Percentiles rank a stretch among this genome's conserved stretches.
phyloP scores from a whole-genome alignment of 2,329 filamentous ascomycete species.

The Colletotrichum phormii region DNA sequence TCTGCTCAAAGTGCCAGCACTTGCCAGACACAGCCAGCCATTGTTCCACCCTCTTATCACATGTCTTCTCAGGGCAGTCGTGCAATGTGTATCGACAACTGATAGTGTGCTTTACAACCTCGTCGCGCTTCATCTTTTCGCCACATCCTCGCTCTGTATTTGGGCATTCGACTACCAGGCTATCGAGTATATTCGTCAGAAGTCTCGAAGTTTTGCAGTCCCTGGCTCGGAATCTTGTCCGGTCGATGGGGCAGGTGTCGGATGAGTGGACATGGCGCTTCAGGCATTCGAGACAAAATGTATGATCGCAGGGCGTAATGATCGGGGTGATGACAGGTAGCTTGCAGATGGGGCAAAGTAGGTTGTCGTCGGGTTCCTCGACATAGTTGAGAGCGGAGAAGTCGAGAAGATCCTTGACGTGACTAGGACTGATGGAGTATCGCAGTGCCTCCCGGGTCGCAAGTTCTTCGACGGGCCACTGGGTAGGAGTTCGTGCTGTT shows the following conservation, averaged over 20 bases:
- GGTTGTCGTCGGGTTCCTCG: conserved; percentile 56
- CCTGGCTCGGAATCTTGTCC: conserved; percentile 51
- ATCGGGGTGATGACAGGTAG: conserved; percentile 70
- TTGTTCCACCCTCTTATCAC: conserved; percentile 62
- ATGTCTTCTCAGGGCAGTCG: conserved; percentile 65
- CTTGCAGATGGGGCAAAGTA: conserved; percentile 68
- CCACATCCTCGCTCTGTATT: conserved; percentile 63
- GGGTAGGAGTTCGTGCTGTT: conserved; percentile 26
- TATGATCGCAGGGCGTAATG: conserved; percentile 73
- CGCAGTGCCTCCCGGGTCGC: conserved; percentile 27
- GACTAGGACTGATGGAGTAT: conserved; percentile 18
- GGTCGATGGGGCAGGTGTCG: conserved; percentile 68
- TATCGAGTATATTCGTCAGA: conserved; percentile 71
- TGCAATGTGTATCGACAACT: conserved; percentile 68
- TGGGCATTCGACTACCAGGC: conserved; percentile 69
- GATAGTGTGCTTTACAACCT: conserved; percentile 66
- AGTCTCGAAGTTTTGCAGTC: conserved; percentile 53
- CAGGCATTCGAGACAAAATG: conserved; percentile 72
- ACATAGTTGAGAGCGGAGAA: conserved; percentile 59
- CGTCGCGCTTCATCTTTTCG: conserved; percentile 62
- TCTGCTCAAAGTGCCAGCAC: conserved; percentile 65
- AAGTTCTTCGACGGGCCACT: conserved; percentile 34
- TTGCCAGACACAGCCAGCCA: conserved; percentile 51
- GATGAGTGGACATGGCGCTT: conserved; percentile 54
- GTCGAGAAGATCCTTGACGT: conserved; percentile 47